phyloP scores from a whole-genome alignment of 2,329 filamentous ascomycete species.

The Talaromyces atroroseus region DNA sequence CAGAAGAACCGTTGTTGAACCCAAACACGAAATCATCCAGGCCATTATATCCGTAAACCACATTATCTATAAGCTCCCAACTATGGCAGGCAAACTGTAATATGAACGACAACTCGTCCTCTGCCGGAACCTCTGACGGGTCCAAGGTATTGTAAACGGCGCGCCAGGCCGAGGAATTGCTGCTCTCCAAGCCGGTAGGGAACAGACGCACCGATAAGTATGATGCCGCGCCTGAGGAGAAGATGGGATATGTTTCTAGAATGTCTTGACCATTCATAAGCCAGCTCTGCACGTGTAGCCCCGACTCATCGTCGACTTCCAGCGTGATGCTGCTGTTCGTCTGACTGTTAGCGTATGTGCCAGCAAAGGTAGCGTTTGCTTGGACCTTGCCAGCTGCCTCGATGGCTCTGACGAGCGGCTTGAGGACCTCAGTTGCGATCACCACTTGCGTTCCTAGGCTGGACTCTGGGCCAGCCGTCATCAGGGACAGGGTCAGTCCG shows the following conservation, averaged over 20 bases:
- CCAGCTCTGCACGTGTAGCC: not conserved
- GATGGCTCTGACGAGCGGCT: conserved; percentile 15
- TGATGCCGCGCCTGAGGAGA: not conserved
- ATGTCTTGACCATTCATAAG: not conserved
- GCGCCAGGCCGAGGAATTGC: not conserved
- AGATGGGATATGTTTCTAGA: not conserved
- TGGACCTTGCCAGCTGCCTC: conserved; percentile 19
- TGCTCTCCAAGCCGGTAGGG: conserved; percentile 1
- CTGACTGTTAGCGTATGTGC: not conserved
- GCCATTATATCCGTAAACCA: not conserved
- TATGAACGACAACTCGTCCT: not conserved
- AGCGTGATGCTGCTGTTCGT: not conserved
- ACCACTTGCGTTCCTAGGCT: not conserved
- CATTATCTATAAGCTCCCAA: not conserved
- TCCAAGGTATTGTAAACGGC: not conserved
- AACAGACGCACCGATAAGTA: conserved; percentile 11
- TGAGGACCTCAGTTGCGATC: conserved; percentile 3
- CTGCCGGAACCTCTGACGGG: not conserved
- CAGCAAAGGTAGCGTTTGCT: not conserved
- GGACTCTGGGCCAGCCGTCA: not conserved
- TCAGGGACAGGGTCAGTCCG: not conserved
- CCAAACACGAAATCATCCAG: conserved; percentile 1
- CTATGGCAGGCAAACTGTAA: not conserved
- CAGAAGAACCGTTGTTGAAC: not conserved
- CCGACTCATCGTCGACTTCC: not conserved